Evolutionary conservation across 768 basidiomycete genomes (phyloP).

Genomic region (Auricularia sp.): DNA sequence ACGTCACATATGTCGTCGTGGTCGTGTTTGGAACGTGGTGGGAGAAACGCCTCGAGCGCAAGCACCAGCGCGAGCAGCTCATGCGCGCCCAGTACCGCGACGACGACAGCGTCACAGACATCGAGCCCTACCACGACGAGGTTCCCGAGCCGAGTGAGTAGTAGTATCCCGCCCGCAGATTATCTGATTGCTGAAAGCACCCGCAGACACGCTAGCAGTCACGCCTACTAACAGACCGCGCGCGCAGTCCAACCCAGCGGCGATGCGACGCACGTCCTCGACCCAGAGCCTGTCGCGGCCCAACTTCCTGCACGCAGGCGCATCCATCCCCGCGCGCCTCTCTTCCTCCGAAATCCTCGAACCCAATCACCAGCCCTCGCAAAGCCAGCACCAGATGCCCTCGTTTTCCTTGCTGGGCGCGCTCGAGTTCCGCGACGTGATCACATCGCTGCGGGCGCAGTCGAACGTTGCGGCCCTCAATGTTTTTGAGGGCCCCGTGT

Average conservation of each 20-base stretch:
- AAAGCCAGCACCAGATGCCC: slow-evolving; percentile 44
- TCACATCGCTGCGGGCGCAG: slow-evolving; percentile 66
- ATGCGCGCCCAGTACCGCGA: slow-evolving; percentile 50
- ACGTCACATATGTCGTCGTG: slow-evolving; percentile 62
- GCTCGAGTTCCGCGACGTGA: slow-evolving; percentile 88
- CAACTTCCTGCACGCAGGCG: slow-evolving; percentile 2
- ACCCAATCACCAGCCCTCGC: slow-evolving; percentile 26
- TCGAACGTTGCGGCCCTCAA: slow-evolving; percentile 47
- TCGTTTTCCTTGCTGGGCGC: slow-evolving; percentile 91
- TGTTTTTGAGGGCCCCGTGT: slow-evolving; percentile 55
- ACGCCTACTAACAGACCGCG: slow-evolving; percentile 1
- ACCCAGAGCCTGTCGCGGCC: slow-evolving; percentile 3
- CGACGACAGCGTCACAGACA: slow-evolving; percentile 34
- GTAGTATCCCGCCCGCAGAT: not conserved
- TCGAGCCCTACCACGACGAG: slow-evolving; percentile 51
- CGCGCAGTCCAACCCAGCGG: not conserved
- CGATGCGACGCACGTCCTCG: not conserved
- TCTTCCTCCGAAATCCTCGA: slow-evolving; percentile 28
- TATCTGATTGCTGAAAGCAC: no score
- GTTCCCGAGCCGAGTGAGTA: slow-evolving; percentile 28
- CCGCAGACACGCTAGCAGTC: not conserved
- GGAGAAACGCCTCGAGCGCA: slow-evolving; percentile 44
- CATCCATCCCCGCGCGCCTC: slow-evolving; percentile 34
- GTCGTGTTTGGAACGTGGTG: slow-evolving; percentile 77
- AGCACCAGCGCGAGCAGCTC: slow-evolving; percentile 36